phyloP scores from a whole-genome alignment of 352 stramenopile genomes.

The Stramenopiles sp. region DNA sequence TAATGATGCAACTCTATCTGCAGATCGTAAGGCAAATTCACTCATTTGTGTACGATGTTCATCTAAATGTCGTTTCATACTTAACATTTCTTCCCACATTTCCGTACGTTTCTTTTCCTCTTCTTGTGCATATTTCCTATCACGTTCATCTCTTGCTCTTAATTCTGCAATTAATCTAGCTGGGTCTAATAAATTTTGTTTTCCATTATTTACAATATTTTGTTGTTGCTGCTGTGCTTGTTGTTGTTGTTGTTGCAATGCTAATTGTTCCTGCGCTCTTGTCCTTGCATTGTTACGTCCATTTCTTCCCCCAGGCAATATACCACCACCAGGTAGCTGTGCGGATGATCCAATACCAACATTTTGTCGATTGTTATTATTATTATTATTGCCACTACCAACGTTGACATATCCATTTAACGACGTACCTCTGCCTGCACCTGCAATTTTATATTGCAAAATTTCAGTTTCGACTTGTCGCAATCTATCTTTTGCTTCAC shows the following conservation, averaged over 20 bases:
- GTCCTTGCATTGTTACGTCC: not conserved
- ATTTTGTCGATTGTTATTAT: not conserved
- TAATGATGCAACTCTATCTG: not conserved
- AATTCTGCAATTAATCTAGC: not conserved
- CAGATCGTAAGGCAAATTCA: not conserved
- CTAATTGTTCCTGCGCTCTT: not conserved
- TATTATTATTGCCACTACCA: not conserved
- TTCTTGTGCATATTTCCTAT: not conserved
- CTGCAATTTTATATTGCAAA: not conserved
- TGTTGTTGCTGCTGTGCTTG: too few species aligned
- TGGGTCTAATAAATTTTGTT: not conserved
- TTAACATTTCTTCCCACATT: slow-evolving; percentile 7
- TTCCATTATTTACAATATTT: too few species aligned
- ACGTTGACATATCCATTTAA: not conserved
- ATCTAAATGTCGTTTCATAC: not conserved
- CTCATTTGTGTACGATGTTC: not conserved
- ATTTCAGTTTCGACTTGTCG: not conserved
- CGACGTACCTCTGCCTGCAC: not conserved
- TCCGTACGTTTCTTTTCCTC: not conserved
- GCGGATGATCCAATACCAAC: too few species aligned
- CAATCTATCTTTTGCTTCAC: not conserved
- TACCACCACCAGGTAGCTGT: too few species aligned
- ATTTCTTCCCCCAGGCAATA: not conserved
- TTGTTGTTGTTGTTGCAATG: not conserved
- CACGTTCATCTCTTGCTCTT: not conserved